Base-by-base conservation (phyloP, 1,139 yeast species). In the Tardiomyces depauwii region DNA sequence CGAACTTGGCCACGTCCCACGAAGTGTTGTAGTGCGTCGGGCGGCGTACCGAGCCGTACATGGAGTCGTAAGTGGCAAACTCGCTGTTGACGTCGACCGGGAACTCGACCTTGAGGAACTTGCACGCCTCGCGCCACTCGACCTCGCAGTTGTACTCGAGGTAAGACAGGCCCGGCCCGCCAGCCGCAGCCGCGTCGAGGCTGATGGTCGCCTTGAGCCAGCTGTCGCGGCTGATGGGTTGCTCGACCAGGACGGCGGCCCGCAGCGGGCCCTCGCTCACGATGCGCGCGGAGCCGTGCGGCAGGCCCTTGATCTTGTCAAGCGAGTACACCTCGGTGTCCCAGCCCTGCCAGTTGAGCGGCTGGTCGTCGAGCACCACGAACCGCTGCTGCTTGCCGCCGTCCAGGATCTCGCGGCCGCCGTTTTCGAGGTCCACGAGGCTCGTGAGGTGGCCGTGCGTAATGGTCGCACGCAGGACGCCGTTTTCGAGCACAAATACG, bases 1-100 rank as follows among this genome's bases (percentile, higher is more conserved):
- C 98, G 64, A 91, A 91, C 64, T 88, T 88, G 50, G 97, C 97
- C 40, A 82, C 82, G 60, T 89, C 98, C 97, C 97, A 89, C 1
- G 87, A 70, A 1, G 97, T 89, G 62, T 91, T 91, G 68, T 73
- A 89, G 63, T 89, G 97, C 0, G 97, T 91, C 42, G 97, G 95
- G 55, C 97, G 77, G 56, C 76, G 79, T 13, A 95, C 91, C 44
- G 83, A 67, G 49, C 97, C 97, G 66, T 85, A 91, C 62, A 88
- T 95, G 1, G 96, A 88, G 63, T 91, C 98, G 63, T 86, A 91
- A 47, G 78, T 77, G 1, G 96, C 97, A 48, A 62, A 72, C 33
- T 89, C 91, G 36, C 78, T 73, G 55, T 77, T 77, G 33, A 91
- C 74, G 38, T 85, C 83, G 18, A 91, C 94, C 1, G 96, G 96